A percentile compares a stretch with the other conserved stretches of the same genome.
phyloP scores from a whole-genome alignment of 441 rosid genomes.

The Macaranga tanarius region DNA sequence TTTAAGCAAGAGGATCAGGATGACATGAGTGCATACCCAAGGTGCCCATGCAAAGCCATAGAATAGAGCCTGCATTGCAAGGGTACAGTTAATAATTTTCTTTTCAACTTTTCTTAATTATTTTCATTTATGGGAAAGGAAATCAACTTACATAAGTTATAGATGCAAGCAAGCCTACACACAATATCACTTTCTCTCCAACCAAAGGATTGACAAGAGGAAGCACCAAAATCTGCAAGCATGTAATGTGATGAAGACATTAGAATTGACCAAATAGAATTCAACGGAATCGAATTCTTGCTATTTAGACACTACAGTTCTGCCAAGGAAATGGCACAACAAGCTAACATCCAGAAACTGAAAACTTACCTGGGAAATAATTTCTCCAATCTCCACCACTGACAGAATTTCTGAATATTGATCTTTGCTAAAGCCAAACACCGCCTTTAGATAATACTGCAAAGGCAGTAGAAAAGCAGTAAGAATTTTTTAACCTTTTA shows the following conservation, averaged over 20 bases:
- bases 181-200: conserved; percentile 52
- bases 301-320: too few species aligned
- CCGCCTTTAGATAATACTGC: conserved; percentile 60
- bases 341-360: background rate
- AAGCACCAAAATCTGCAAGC: conserved; percentile 44
- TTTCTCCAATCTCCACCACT: conserved; percentile 53
- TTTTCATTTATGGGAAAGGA: background rate
- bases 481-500: too few species aligned
- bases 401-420: conserved; percentile 53
- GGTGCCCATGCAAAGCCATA: conserved; percentile 51
- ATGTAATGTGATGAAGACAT: too few species aligned
- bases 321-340: background rate
- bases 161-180: conserved; percentile 46
- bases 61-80: conserved; percentile 42
- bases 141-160: conserved; percentile 52
- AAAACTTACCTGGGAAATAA: conserved; percentile 49
- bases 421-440: conserved; percentile 53
- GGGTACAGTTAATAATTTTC: background rate
- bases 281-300: too few species aligned
- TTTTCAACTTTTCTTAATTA: background rate
- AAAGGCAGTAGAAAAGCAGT: conserved; percentile 5
- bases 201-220: conserved; percentile 51
- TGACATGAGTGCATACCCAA: conserved; percentile 51
- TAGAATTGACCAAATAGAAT: too few species aligned
- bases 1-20: too few species aligned